Percentiles rank a stretch among this genome's conserved stretches.
Conservation (phyloP, 78 protist genomes). For the Anaeramoeba ignava region DNA sequence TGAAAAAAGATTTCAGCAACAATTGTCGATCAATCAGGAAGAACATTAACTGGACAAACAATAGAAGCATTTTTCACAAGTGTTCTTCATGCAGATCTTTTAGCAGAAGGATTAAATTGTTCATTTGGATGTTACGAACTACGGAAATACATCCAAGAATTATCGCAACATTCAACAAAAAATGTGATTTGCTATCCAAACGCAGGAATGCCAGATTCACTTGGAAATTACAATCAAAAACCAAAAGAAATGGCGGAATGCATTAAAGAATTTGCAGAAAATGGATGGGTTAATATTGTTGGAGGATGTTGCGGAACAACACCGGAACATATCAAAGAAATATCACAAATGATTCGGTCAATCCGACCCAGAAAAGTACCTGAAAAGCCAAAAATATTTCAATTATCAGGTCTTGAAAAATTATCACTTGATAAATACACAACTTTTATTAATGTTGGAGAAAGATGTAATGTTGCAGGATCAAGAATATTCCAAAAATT, state of each 20-base stretch:
- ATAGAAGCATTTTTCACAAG: not conserved
- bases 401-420: slow-evolving; percentile 71
- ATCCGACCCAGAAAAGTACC: slow-evolving; percentile 15
- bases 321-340: slow-evolving; percentile 80
- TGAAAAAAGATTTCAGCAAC: slow-evolving; percentile 70
- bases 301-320: slow-evolving; percentile 97
- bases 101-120: slow-evolving; percentile 86
- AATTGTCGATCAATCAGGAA: slow-evolving; percentile 77
- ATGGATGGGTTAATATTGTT: slow-evolving; percentile 74
- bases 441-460: slow-evolving; percentile 81
- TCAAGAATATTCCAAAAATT: slow-evolving; percentile 71
- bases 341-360: slow-evolving; percentile 15
- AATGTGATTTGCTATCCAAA: slow-evolving; percentile 35
- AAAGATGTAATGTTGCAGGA: slow-evolving; percentile 98
- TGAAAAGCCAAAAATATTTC: slow-evolving; percentile 1
- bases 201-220: slow-evolving; percentile 75
- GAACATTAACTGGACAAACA: slow-evolving; percentile 80
- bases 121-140: slow-evolving; percentile 87
- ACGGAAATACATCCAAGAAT: slow-evolving; percentile 51
- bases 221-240: slow-evolving; percentile 85
- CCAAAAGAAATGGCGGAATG: slow-evolving; percentile 62
- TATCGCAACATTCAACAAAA: slow-evolving; percentile 31
- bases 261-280: slow-evolving; percentile 46
- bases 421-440: slow-evolving; percentile 23
- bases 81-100: slow-evolving; percentile 26